A percentile compares a stretch with the other conserved stretches of the same genome.
Conservation (phyloP, 2,329 filamentous ascomycete genomes). For the Thielaviopsis musarum region DNA sequence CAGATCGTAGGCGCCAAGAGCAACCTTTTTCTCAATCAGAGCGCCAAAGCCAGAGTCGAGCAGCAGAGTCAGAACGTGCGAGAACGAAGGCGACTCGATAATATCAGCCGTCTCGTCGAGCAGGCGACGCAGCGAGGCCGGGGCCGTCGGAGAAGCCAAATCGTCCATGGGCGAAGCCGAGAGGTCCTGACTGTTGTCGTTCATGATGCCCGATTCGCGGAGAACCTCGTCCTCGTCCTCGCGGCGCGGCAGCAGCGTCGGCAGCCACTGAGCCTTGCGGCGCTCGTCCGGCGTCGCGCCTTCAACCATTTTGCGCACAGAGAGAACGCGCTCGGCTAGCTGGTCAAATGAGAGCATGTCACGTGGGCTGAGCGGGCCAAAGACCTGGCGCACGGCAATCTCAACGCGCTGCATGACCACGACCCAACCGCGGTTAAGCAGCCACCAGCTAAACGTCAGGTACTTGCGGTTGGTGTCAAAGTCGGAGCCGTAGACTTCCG, state of each 20-base stretch:
- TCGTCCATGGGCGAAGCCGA: constrained; percentile 15
- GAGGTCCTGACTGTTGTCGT: constrained; percentile 12
- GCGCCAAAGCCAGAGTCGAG: constrained; percentile 78
- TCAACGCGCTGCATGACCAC: constrained; percentile 69
- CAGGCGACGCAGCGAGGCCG: constrained; percentile 52
- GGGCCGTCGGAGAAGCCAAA: constrained; percentile 12
- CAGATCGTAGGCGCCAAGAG: constrained; percentile 57
- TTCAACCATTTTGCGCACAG: constrained; percentile 75
- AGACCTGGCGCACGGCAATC: constrained; percentile 73
- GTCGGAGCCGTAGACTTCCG: constrained; percentile 75
- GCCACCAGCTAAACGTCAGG: constrained; percentile 94
- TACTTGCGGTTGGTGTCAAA: constrained; percentile 94
- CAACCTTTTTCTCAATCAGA: constrained; percentile 68
- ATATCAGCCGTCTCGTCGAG: constrained; percentile 93
- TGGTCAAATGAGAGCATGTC: constrained; percentile 72
- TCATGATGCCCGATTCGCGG: constrained; percentile 64
- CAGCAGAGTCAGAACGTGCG: constrained; percentile 67
- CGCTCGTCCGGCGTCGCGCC: constrained; percentile 32
- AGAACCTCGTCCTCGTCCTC: constrained; percentile 73
- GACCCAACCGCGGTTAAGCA: constrained; percentile 79
- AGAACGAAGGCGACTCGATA: constrained; percentile 83
- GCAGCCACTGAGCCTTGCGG: constrained; percentile 50
- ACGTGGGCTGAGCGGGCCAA: constrained; percentile 73
- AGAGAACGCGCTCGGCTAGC: constrained; percentile 63
- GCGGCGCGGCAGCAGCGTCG: constrained; percentile 62